Base-by-base conservation (phyloP, 768 basidiomycete species). In the Leccinum uliginosum region DNA sequence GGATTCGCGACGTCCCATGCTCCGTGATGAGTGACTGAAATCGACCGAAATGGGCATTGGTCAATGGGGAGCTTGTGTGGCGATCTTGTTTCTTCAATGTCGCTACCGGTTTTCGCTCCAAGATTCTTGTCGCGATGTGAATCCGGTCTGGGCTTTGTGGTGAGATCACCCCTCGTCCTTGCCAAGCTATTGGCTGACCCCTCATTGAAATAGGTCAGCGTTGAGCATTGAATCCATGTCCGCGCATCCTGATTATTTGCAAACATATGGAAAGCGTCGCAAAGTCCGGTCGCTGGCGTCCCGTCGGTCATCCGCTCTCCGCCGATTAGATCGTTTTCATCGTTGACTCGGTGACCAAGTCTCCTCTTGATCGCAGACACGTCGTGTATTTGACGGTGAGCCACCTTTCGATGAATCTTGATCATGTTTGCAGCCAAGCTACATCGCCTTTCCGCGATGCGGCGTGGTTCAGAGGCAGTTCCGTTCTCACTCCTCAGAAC, bases 11-110 rank as follows among this genome's bases (percentile, higher is more conserved):
- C n/a, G 24, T 44, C 49, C 23, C 32, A 24, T 53, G 26, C 29
- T 48, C 46, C 51, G 32, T 45, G 56, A 59, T 55, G n/a, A n/a
- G n/a, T n/a, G 23, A 24, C 14, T 9, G 50, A 44, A 34, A 47
- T 47, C 59, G 45, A 67, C 24, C 24, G 23, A 43, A 43, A 43
- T 43, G n/a, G n/a, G 5, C 47, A 46, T 46, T 43, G 21, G 47
- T 50, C 40, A 19, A 51, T 34, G 63, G 57, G 44, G n/a, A 43
- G 34, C 62, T 30, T 56, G 58, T 50, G 64, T 67, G 55, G 67
- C 71, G 8, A 53, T 82, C 3, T 51, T 87, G 23, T 87, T 87
- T 68, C 86, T 61, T 80, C 60, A 1, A 83, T 70, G 40, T 53
- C 57, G 15, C 62, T 63, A 23, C 70, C 66, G 4, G 59, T 66